Conservation (phyloP, 345 rosid genomes). For the Eucalyptus regnans region DNA sequence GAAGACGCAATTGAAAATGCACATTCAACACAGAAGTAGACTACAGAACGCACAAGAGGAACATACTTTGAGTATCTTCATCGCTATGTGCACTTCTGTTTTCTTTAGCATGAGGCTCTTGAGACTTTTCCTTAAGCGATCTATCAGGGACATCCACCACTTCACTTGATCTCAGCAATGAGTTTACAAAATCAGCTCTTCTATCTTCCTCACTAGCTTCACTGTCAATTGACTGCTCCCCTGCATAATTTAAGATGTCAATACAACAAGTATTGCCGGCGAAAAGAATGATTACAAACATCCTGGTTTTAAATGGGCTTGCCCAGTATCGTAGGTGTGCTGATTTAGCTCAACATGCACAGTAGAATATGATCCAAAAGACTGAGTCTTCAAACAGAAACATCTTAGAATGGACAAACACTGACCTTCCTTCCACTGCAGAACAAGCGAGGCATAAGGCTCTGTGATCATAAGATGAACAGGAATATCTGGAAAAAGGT, state of each 20-base stretch:
- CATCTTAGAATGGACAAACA: neutral
- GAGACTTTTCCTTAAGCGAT: conserved; percentile 10
- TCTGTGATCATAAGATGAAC: conserved; percentile 54
- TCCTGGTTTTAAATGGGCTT: neutral
- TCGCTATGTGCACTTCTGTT: neutral
- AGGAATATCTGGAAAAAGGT: conserved; percentile 71
- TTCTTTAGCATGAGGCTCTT: conserved; percentile 13
- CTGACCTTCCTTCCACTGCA: conserved; percentile 78
- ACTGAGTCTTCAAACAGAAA: neutral
- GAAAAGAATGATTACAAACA: neutral
- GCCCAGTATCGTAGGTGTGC: neutral
- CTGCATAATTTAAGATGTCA: conserved; percentile 17
- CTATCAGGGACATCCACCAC: neutral
- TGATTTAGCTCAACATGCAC: neutral
- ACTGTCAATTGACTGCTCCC: conserved; percentile 26
- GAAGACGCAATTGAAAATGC: neutral
- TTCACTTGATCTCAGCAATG: conserved; percentile 33
- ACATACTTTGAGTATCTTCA: conserved; percentile 28
- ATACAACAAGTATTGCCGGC: neutral
- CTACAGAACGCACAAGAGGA: neutral
- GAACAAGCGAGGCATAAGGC: conserved; percentile 64
- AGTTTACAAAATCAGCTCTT: conserved; percentile 67
- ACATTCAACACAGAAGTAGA: neutral
- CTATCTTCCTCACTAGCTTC: conserved; percentile 51
- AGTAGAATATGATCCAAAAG: neutral